phyloP scores from a whole-genome alignment of 306 rosid species.

The Amphicarpaea edgeworthii region DNA sequence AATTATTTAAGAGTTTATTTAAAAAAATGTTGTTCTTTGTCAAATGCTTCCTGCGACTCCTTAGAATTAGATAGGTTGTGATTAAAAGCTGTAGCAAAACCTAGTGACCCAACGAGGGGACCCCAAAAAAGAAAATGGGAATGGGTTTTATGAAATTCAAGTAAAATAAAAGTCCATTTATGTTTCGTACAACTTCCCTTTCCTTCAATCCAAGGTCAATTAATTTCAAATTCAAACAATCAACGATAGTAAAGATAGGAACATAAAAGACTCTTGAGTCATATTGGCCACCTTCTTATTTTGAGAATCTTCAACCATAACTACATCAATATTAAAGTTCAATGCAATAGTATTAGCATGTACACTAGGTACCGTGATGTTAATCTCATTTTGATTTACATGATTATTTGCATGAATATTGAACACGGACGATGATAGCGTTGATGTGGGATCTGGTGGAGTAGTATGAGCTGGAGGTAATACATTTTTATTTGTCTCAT shows the following conservation, averaged over 20 bases:
- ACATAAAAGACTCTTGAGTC: no score
- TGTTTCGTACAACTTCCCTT: slow-evolving; percentile 13
- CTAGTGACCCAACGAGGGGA: neutral
- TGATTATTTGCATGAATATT: no score
- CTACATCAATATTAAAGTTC: no score
- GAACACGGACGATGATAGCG: no score
- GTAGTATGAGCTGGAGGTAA: no score
- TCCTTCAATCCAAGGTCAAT: slow-evolving; percentile 25
- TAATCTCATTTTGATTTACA: no score
- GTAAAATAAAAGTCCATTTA: neutral
- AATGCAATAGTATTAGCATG: no score
- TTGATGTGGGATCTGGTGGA: no score
- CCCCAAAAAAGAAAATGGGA: neutral
- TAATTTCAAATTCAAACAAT: slow-evolving; percentile 32
- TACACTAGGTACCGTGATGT: no score
- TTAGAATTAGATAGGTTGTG: neutral
- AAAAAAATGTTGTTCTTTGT: neutral
- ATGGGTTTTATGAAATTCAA: neutral
- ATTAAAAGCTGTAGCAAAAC: neutral
- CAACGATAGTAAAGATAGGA: neutral
- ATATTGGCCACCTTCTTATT: no score
- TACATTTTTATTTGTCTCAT: no score
- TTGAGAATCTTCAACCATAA: no score
- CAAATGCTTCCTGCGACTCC: neutral
- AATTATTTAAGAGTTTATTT: neutral